A percentile compares a stretch with the other conserved stretches of the same genome.
Conservation (phyloP, 2,329 filamentous ascomycete species). For the Cladophialophora bantiana region DNA sequence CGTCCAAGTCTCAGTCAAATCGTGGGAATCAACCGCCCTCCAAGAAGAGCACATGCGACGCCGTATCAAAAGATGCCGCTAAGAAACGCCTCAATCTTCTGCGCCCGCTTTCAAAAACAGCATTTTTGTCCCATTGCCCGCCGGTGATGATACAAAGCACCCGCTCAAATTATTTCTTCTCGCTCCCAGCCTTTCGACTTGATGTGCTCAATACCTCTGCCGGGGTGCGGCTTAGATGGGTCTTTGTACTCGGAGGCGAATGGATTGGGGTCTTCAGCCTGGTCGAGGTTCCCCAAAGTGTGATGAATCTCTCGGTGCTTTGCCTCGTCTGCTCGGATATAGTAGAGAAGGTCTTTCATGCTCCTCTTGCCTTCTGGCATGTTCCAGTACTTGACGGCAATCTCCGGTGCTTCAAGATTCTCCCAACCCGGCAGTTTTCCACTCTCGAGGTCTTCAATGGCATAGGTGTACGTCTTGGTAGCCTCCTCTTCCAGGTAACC, state of each 20-base stretch:
- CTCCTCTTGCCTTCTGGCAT: constrained; percentile 84
- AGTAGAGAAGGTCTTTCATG: constrained; percentile 86
- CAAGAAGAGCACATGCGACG: background rate
- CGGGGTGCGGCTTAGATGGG: constrained; percentile 69
- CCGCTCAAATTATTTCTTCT: constrained; percentile 71
- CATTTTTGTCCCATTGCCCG: background rate
- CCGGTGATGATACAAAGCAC: background rate
- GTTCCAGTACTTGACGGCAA: constrained; percentile 90
- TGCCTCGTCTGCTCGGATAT: constrained; percentile 88
- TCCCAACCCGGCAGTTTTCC: constrained; percentile 86
- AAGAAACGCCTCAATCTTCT: background rate
- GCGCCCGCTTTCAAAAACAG: background rate
- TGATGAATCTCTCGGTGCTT: constrained; percentile 96
- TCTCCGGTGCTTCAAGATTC: constrained; percentile 79
- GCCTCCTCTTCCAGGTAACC: constrained; percentile 98
- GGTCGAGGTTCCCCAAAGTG: constrained; percentile 86
- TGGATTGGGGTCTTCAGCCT: constrained; percentile 87
- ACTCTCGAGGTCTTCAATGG: constrained; percentile 83
- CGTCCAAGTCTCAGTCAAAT: constrained; percentile 10
- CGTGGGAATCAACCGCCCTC: background rate
- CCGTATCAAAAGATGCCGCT: background rate
- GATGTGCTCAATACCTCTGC: constrained; percentile 69
- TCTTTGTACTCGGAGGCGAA: constrained; percentile 86
- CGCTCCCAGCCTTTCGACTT: constrained; percentile 82
- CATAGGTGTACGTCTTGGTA: constrained; percentile 91